phyloP scores from a whole-genome alignment of 805 yeast genomes.

The Suhomyces emberorum region DNA sequence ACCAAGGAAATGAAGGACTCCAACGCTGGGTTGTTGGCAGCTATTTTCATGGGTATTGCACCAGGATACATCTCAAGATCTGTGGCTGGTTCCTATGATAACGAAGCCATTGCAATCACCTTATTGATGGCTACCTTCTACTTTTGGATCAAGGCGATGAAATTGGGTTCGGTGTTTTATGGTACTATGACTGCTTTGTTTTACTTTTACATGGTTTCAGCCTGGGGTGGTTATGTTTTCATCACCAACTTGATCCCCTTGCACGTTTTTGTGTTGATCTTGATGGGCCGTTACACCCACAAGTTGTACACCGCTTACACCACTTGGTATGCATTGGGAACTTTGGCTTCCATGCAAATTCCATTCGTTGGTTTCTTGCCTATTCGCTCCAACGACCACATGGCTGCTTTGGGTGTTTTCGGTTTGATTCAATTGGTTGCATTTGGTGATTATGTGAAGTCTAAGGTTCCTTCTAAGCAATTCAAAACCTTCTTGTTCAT shows the following conservation, averaged over 20 bases:
- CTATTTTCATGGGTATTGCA: conserved; percentile 93
- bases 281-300: conserved; percentile 92
- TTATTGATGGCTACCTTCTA: conserved; percentile 92
- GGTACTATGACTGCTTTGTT: conserved; percentile 80
- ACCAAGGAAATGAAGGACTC: conserved; percentile 88
- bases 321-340: conserved; percentile 96
- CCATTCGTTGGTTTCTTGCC: conserved; percentile 98
- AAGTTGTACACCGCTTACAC: conserved; percentile 86
- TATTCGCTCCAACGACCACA: conserved; percentile 94
- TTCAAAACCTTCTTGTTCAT: conserved; percentile 68
- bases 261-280: conserved; percentile 83
- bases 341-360: conserved; percentile 98
- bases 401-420: conserved; percentile 97
- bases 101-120: conserved; percentile 98
- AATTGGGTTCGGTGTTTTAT: conserved; percentile 83
- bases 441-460: conserved; percentile 75
- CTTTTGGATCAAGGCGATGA: conserved; percentile 92
- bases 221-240: conserved; percentile 99
- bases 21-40: conserved; percentile 87
- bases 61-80: conserved; percentile 98
- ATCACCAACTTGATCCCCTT: conserved; percentile 96
- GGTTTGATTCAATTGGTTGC: conserved; percentile 91
- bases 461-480: conserved; percentile 66
- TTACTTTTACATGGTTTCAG: conserved; percentile 98
- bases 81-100: conserved; percentile 98